Conservation (phyloP, 108 stramenopile genomes). For the Aureococcus anophagefferens region DNA sequence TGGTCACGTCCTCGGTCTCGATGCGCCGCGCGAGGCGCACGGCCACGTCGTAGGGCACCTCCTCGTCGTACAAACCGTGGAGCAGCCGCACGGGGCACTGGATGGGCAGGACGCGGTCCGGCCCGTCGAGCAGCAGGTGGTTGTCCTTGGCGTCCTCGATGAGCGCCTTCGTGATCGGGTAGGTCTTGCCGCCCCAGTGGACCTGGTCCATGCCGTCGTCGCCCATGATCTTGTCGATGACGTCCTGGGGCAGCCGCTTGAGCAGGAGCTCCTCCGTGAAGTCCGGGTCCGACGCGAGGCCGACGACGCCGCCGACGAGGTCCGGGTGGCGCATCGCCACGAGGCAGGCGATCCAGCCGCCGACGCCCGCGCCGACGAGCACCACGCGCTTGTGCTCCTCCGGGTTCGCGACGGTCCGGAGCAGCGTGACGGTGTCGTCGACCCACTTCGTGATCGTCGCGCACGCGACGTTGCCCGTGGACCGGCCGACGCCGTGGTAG, state of each 20-base stretch:
- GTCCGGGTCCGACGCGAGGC: constrained; percentile 40
- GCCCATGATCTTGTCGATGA: constrained; percentile 27
- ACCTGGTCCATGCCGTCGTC: constrained; percentile 20
- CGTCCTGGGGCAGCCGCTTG: constrained; percentile 29
- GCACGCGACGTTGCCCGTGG: constrained; percentile 15
- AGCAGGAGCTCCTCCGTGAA: constrained; percentile 47
- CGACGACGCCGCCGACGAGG: constrained; percentile 16
- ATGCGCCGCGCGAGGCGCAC: constrained; percentile 3
- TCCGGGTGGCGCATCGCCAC: constrained; percentile 12
- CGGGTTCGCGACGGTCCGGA: neutral
- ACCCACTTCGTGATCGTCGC: constrained; percentile 6
- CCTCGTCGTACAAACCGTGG: constrained; percentile 8
- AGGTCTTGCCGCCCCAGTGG: constrained; percentile 26
- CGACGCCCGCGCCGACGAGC: constrained; percentile 19
- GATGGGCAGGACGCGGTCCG: neutral
- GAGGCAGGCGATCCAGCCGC: constrained; percentile 13
- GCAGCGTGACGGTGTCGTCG: constrained; percentile 4
- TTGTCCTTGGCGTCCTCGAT: constrained; percentile 41
- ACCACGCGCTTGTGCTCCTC: neutral
- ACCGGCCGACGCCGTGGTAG: constrained; percentile 28
- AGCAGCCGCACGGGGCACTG: constrained; percentile 6
- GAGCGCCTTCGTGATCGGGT: constrained; percentile 30
- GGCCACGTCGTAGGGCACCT: constrained; percentile 8
- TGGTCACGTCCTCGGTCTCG: neutral
- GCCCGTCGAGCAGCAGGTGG: constrained; percentile 22